Conservation (phyloP, 257 asterid genomes). For the Nicotiana noctiflora region DNA sequence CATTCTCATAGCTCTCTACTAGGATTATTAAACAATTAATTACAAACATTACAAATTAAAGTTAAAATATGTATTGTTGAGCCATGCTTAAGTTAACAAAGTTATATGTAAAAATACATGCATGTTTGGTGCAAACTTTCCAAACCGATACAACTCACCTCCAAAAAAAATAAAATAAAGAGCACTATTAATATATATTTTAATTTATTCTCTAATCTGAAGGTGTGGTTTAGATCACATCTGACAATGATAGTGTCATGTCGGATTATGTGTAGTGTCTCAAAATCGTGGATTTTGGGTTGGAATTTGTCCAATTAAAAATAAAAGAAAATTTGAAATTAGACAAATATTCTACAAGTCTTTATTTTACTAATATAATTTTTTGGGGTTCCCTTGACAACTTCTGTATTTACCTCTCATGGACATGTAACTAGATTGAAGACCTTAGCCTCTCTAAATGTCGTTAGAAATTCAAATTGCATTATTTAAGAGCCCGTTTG, state of each 20-base stretch:
- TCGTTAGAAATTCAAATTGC: not conserved
- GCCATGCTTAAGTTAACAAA: not conserved
- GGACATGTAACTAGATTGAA: not conserved
- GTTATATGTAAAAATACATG: not conserved
- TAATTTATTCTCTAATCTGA: not conserved
- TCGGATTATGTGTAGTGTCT: slow-evolving; percentile 3
- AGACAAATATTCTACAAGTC: not conserved
- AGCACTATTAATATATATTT: not conserved
- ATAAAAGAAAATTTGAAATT: not conserved
- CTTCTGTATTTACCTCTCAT: not conserved
- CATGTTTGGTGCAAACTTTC: not conserved
- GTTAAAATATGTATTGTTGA: not conserved
- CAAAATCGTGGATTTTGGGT: not conserved
- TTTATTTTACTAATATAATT: too few relatives aligned
- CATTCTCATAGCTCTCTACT: not conserved
- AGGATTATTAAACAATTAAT: too few relatives aligned
- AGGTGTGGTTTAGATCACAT: not conserved
- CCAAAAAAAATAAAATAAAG: not conserved
- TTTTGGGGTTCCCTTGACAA: not conserved
- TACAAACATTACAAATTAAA: too few relatives aligned
- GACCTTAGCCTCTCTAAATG: not conserved
- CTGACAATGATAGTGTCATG: not conserved
- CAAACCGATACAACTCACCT: not conserved
- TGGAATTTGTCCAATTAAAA: not conserved
- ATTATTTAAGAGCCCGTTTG: too few relatives aligned